These are phyloP conservation scores for Thinopyrum elongatum DNA, from an alignment of 176 grass and related monocot species.

Conservation along the genomic window DNA sequence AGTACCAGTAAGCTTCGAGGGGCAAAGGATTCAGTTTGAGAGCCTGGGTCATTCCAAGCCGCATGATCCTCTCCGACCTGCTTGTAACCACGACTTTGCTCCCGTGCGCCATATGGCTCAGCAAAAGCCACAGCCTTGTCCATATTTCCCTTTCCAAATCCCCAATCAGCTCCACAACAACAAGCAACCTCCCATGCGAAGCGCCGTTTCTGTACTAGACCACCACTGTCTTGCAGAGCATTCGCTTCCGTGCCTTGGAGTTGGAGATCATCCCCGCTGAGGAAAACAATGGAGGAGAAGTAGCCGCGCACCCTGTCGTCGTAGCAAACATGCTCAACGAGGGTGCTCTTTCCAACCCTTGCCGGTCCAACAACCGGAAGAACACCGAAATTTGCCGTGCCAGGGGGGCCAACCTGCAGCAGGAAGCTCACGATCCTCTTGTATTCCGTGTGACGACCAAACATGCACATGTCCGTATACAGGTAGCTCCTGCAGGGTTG, in stretches of 20 bases:
- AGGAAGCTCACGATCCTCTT: conserved; percentile 17
- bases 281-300: conserved; percentile 26
- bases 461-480: conserved; percentile 26
- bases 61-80: neutral
- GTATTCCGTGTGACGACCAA: conserved; percentile 17
- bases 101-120: neutral
- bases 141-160: neutral
- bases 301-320: conserved; percentile 30
- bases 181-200: neutral
- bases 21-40: neutral
- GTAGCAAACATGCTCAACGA: conserved; percentile 38
- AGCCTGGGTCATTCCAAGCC: neutral
- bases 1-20: conserved; percentile 17
- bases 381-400: neutral
- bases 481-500: neutral
- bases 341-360: conserved; percentile 41
- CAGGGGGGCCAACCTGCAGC: neutral
- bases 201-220: neutral
- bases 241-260: neutral
- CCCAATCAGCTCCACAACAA: neutral
- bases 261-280: neutral
- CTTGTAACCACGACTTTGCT: conserved; percentile 32
- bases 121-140: neutral
- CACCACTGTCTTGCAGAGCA: neutral
- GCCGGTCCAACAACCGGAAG: conserved; percentile 14